phyloP scores from a whole-genome alignment of 2,329 filamentous ascomycete genomes.

The Xylaria sp. region DNA sequence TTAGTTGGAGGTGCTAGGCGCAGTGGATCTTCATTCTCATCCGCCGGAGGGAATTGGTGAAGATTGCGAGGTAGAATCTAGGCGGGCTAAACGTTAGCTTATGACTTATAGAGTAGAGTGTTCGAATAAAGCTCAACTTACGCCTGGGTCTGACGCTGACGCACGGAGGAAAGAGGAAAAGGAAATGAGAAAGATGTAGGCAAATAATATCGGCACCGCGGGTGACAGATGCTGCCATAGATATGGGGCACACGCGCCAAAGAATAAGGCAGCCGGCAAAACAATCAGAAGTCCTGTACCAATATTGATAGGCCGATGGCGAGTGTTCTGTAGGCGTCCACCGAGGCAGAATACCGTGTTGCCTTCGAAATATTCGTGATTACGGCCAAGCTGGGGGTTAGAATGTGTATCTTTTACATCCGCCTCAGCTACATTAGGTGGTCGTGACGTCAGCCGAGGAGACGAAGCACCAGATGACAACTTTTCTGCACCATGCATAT shows the following conservation, averaged over 20 bases:
- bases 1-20: conserved; percentile 83
- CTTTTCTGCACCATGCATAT: conserved; percentile 75
- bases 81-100: conserved; percentile 13
- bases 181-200: conserved; percentile 88
- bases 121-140: conserved; percentile 56
- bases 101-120: not conserved
- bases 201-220: conserved; percentile 86
- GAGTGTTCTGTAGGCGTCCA: conserved; percentile 86
- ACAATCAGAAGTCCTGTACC: conserved; percentile 82
- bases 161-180: conserved; percentile 94
- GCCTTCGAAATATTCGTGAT: conserved; percentile 91
- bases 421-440: conserved; percentile 32
- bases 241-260: conserved; percentile 82
- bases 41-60: conserved; percentile 80
- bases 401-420: conserved; percentile 39
- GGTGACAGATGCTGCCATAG: conserved; percentile 86
- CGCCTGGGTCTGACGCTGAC: conserved; percentile 88
- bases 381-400: conserved; percentile 62
- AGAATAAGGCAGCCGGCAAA: conserved; percentile 81
- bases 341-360: conserved; percentile 90
- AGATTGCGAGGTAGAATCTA: conserved; percentile 92
- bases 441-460: conserved; percentile 59
- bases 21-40: conserved; percentile 80
- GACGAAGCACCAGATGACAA: conserved; percentile 82
- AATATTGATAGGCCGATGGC: conserved; percentile 86